These are phyloP conservation scores for Camellia oleifera DNA, from an alignment of 179 eudicot species.

Conservation along the genomic window DNA sequence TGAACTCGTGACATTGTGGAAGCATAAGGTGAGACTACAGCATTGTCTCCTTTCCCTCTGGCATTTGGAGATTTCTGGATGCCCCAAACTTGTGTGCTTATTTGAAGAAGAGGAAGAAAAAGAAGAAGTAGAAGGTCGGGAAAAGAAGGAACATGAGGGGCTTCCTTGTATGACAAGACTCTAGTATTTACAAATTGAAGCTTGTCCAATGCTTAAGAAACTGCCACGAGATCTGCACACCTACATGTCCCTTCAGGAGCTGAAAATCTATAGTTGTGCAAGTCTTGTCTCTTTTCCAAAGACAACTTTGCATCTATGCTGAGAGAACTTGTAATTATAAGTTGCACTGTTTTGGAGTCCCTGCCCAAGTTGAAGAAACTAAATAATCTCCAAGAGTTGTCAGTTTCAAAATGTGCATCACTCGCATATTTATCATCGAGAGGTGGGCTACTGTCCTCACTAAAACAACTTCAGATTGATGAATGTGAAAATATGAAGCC, in stretches of 20 bases:
- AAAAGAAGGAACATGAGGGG: background rate
- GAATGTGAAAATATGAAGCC: background rate
- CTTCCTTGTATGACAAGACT: background rate
- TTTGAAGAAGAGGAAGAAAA: background rate
- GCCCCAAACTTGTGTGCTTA: background rate
- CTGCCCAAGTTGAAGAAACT: background rate
- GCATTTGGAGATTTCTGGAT: background rate
- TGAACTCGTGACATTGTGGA: too few species aligned
- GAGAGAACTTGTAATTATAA: background rate
- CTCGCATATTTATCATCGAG: background rate
- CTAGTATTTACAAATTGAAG: background rate
- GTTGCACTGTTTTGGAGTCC: background rate
- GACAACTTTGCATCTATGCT: background rate
- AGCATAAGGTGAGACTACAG: background rate
- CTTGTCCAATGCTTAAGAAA: background rate
- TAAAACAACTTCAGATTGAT: background rate
- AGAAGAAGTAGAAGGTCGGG: background rate
- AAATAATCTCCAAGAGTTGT: background rate
- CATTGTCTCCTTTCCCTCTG: too few species aligned
- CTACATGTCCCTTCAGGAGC: background rate
- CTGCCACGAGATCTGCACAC: constrained; percentile 4
- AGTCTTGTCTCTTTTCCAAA: background rate
- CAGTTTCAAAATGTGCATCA: background rate
- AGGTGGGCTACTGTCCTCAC: background rate
- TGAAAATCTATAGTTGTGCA: background rate